Evolutionary conservation across 2,329 filamentous ascomycete species (phyloP), one percentile per base, ranked within the genome.

Genomic region (Chaetomiaceae sp.): DNA sequence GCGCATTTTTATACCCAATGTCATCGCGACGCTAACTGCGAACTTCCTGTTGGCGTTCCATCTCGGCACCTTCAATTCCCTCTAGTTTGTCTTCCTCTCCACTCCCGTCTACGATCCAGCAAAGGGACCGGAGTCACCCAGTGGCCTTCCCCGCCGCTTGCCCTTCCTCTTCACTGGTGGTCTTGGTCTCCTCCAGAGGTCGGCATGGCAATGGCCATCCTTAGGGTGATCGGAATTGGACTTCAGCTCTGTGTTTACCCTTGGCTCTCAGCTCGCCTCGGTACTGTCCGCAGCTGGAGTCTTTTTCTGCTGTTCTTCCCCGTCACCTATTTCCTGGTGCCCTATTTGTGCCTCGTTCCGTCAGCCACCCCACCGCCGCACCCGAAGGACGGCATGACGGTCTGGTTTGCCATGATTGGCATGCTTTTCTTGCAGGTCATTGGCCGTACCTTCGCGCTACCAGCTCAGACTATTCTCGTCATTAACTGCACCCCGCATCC

Each of bases 51-150:
- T 90, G 43, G 80, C 83, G 16, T 80, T 89, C 58, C 87, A 90
- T 68, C 76, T 89, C 62, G 86, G 84, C 55, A 85, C 86, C 25
- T 91, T 90, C 73, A 86, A 88, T 64, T 80, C 85, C 2, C 78
- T 91, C 40, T 89, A 85, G 73, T 87, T 88, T 56, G 77, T 89
- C 46, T 90, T 91, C 67, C 76, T 91, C 41, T 89, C 87, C 1
- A 87, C 86, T 0, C 84, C 86, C 0, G 82, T 85, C 4, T 81
- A 75, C 57, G 69, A 75, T 61, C 73, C 75, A 0, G 36, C 61
- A 10, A 58, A 67, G 0, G 69, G 69, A 0, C 50, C 66, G 1
- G 61, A 66, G 1, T 54, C 62, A 0, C 55, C 60, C 1, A 57
- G 65, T 1, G 64, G 66, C 27, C 61, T 67, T n/a, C 56, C 56